These are phyloP conservation scores for Geranium incanum DNA, from an alignment of 441 rosid species.

Conservation along the genomic window DNA sequence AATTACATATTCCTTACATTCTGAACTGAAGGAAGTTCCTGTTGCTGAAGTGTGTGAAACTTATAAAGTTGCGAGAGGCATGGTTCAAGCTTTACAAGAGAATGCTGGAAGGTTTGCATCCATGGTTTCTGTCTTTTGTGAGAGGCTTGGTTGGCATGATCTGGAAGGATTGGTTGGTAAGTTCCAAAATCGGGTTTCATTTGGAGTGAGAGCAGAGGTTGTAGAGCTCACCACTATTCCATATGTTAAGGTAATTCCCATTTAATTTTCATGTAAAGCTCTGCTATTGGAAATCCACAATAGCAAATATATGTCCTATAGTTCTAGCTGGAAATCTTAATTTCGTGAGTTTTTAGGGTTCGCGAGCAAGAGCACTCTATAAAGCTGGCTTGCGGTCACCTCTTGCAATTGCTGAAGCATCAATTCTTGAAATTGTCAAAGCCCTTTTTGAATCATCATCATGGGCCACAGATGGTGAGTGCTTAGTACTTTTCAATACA, in stretches of 20 bases:
- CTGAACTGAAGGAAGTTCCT: conserved; percentile 73
- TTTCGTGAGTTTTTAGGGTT: conserved; percentile 47
- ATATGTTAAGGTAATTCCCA: conserved; percentile 65
- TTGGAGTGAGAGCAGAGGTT: conserved; percentile 98
- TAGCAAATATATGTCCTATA: conserved; percentile 4
- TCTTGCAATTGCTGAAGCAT: conserved; percentile 91
- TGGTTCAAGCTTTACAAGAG: conserved; percentile 97
- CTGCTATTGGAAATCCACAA: conserved; percentile 4
- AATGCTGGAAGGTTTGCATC: conserved; percentile 98
- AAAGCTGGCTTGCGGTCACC: conserved; percentile 93
- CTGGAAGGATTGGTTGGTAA: conserved; percentile 85
- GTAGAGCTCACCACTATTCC: conserved; percentile 96
- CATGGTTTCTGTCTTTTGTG: conserved; percentile 94
- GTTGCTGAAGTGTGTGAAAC: conserved; percentile 93
- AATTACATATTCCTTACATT: conserved; percentile 22
- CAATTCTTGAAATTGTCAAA: conserved; percentile 73
- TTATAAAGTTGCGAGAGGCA: conserved; percentile 93
- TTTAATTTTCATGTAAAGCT: conserved; percentile 19
- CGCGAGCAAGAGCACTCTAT: conserved; percentile 94
- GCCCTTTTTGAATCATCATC: conserved; percentile 90
- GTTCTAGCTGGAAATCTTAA: conserved; percentile 8
- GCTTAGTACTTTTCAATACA: conserved; percentile 15
- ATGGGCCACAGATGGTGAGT: conserved; percentile 77
- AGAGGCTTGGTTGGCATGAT: conserved; percentile 98
- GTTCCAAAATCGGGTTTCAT: conserved; percentile 95